Evolutionary conservation across 2,329 filamentous ascomycete species (phyloP).

Genomic region (Drechslerella stenobrocha): DNA sequence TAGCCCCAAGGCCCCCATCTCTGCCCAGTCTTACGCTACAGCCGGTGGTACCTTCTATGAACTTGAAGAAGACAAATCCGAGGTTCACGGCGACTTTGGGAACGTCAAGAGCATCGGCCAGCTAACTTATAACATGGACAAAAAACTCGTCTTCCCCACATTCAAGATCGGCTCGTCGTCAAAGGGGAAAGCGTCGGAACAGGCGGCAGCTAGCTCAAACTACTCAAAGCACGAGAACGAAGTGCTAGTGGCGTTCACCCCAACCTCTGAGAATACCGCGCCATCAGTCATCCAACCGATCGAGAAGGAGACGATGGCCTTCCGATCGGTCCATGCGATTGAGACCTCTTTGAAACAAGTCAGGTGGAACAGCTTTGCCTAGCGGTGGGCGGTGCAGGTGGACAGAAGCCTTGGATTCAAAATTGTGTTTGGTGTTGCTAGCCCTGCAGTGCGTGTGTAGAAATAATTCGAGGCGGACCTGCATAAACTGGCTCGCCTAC

Average conservation of each 20-base stretch:
- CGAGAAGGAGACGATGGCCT: neutral
- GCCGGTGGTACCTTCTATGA: constrained; percentile 56
- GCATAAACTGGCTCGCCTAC: neutral
- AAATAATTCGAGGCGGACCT: neutral
- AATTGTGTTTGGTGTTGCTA: too few species aligned
- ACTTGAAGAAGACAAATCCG: constrained; percentile 51
- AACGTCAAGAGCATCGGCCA: constrained; percentile 16
- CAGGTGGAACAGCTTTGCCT: neutral
- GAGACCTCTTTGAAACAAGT: neutral
- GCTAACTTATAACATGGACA: neutral
- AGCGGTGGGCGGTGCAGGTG: neutral
- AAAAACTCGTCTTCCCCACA: neutral
- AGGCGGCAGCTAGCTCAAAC: neutral
- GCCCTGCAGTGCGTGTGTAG: neutral
- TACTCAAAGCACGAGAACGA: neutral
- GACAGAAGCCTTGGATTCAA: too few species aligned
- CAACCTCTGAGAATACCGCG: neutral
- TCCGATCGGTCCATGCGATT: constrained; percentile 2
- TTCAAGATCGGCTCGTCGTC: constrained; percentile 6
- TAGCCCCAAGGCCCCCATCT: constrained; percentile 55
- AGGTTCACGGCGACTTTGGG: constrained; percentile 13
- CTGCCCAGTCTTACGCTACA: constrained; percentile 54
- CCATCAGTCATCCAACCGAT: neutral
- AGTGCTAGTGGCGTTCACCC: neutral
- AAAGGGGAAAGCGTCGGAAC: neutral